Conservation (phyloP, 345 rosid species). For the Aegle marmelos region DNA sequence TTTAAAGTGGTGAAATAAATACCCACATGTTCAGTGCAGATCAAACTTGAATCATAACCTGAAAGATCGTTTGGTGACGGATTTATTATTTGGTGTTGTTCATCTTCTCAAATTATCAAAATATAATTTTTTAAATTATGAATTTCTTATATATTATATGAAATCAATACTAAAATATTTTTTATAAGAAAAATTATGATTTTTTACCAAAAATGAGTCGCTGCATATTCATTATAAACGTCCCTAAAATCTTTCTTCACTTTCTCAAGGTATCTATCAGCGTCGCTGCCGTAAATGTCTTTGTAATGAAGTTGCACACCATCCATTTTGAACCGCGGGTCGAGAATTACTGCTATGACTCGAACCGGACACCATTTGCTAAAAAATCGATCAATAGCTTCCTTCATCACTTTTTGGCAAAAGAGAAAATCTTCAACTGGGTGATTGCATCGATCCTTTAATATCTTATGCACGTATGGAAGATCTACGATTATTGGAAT, state of each 20-base stretch:
- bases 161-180: no score
- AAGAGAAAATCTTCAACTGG: not conserved
- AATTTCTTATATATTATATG: no score
- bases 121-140: no score
- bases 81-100: no score
- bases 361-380: not conserved
- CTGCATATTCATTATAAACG: not conserved
- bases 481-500: not conserved
- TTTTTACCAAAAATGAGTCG: no score
- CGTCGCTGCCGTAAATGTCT: not conserved
- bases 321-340: not conserved
- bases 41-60: no score
- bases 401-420: not conserved
- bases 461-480: not conserved
- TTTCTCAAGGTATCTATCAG: not conserved
- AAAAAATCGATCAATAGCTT: not conserved
- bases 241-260: not conserved
- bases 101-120: no score
- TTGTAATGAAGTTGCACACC: not conserved
- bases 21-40: no score
- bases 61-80: no score
- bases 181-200: no score
- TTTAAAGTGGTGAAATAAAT: no score
- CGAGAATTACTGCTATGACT: not conserved
- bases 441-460: not conserved